These are phyloP conservation scores for Fabrea salina DNA, from an alignment of 169 alveolate genomes.

Conservation along the genomic window DNA sequence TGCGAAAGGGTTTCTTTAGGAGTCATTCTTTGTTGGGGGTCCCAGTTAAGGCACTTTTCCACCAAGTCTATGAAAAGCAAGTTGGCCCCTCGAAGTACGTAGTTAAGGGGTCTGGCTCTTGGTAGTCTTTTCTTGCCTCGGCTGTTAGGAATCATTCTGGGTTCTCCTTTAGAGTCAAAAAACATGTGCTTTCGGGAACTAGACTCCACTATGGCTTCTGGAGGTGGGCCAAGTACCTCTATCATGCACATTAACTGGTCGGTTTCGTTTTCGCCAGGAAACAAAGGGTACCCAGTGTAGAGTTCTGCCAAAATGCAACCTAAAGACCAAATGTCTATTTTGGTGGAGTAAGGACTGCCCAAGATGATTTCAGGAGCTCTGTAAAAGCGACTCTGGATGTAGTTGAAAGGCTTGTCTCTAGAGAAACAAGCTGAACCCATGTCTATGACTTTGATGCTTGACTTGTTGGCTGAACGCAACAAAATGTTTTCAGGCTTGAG, in stretches of 20 bases:
- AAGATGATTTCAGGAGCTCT: slow-evolving; percentile 67
- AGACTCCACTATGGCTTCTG: slow-evolving; percentile 36
- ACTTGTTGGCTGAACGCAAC: not conserved
- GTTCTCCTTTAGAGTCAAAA: slow-evolving; percentile 48
- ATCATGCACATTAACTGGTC: slow-evolving; percentile 70
- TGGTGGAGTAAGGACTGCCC: slow-evolving; percentile 48
- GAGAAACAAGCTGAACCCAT: slow-evolving; percentile 82
- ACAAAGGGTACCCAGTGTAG: slow-evolving; percentile 59
- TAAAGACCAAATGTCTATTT: slow-evolving; percentile 62
- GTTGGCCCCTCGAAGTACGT: slow-evolving; percentile 45
- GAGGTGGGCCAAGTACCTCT: slow-evolving; percentile 72
- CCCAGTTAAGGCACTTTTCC: slow-evolving; percentile 66
- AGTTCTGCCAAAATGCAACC: slow-evolving; percentile 49
- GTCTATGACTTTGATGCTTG: slow-evolving; percentile 72
- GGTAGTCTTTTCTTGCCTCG: slow-evolving; percentile 63
- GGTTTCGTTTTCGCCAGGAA: slow-evolving; percentile 71
- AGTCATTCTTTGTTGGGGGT: slow-evolving; percentile 62
- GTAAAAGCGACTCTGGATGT: slow-evolving; percentile 50
- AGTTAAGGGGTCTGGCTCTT: slow-evolving; percentile 38
- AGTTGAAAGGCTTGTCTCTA: slow-evolving; percentile 59
- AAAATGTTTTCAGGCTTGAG: not conserved
- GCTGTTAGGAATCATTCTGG: slow-evolving; percentile 47
- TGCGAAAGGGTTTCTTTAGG: slow-evolving; percentile 66
- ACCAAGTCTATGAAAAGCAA: slow-evolving; percentile 51
- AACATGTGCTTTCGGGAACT: slow-evolving; percentile 44